These are phyloP conservation scores for Micromonas commoda DNA, from an alignment of 139 green algal genomes.

Conservation along the genomic window DNA sequence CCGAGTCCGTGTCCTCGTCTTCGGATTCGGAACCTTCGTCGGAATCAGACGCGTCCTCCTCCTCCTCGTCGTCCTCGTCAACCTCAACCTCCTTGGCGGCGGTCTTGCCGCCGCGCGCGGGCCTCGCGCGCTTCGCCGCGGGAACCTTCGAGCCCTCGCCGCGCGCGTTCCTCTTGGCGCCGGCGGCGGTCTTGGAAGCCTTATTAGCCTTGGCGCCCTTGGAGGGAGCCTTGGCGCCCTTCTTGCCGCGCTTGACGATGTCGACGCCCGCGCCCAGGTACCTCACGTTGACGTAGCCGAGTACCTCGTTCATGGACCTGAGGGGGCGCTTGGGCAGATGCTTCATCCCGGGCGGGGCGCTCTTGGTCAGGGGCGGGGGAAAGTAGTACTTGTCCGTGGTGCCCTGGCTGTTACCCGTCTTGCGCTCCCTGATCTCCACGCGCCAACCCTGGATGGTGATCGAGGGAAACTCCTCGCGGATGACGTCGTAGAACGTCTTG, in stretches of 20 bases:
- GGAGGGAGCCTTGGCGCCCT: too few species aligned
- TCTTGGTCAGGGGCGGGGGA: not conserved
- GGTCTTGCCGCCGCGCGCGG: too few species aligned
- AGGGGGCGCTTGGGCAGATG: not conserved
- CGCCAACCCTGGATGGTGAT: not conserved
- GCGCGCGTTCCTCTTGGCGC: not conserved
- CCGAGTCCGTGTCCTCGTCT: not conserved
- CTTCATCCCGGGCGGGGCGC: not conserved
- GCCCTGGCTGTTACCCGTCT: not conserved
- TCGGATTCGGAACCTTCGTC: not conserved
- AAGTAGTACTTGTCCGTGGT: slow-evolving; percentile 12
- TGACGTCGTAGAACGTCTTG: not conserved
- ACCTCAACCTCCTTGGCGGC: not conserved
- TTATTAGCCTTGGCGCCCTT: too few species aligned
- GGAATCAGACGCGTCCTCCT: not conserved
- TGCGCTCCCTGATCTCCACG: not conserved
- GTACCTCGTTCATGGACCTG: not conserved
- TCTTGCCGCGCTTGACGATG: not conserved
- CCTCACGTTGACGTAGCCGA: not conserved
- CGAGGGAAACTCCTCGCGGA: not conserved
- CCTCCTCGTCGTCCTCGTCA: not conserved
- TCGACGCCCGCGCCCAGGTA: not conserved
- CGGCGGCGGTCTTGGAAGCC: too few species aligned
- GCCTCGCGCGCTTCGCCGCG: not conserved
- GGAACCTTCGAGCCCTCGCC: not conserved